Conservation (phyloP, 805 yeast genomes). For the Metschnikowia amazonensis region DNA sequence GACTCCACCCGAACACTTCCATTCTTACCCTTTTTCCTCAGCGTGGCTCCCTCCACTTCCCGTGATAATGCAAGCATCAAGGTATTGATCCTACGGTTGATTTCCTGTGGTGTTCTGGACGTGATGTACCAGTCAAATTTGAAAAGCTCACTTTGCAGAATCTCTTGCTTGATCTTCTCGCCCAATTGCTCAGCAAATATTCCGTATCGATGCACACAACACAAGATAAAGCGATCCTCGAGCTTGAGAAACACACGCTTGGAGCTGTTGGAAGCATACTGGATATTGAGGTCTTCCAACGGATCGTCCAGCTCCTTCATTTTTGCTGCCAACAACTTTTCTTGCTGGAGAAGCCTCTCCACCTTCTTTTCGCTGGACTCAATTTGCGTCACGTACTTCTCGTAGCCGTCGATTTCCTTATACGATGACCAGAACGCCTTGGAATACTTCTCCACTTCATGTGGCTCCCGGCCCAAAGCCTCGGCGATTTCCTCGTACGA, state of each 20-base stretch:
- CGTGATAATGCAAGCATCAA: slow-evolving; percentile 63
- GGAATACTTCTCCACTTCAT: slow-evolving; percentile 59
- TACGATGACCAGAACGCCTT: slow-evolving; percentile 62
- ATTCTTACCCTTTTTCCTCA: slow-evolving; percentile 40
- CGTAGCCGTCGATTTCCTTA: slow-evolving; percentile 62
- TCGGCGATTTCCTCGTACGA: slow-evolving; percentile 47
- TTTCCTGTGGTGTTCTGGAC: slow-evolving; percentile 68
- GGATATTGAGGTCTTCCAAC: slow-evolving; percentile 57
- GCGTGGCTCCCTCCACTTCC: slow-evolving; percentile 57
- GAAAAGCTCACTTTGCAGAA: slow-evolving; percentile 55
- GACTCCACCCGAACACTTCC: slow-evolving; percentile 28
- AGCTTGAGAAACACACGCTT: slow-evolving; percentile 64
- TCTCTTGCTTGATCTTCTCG: slow-evolving; percentile 65
- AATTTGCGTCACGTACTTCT: slow-evolving; percentile 66
- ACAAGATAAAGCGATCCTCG: slow-evolving; percentile 66
- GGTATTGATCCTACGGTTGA: slow-evolving; percentile 67
- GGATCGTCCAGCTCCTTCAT: slow-evolving; percentile 55
- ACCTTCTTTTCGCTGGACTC: slow-evolving; percentile 69
- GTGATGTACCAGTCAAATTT: slow-evolving; percentile 70
- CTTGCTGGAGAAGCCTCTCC: slow-evolving; percentile 52
- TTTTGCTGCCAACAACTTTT: slow-evolving; percentile 50
- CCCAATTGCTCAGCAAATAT: slow-evolving; percentile 53
- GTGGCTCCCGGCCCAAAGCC: slow-evolving; percentile 53
- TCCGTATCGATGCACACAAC: slow-evolving; percentile 63
- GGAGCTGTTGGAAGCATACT: slow-evolving; percentile 81